Percentiles rank a stretch among this genome's conserved stretches.
These are phyloP conservation scores for Solanum lignicaule DNA, from an alignment of 257 asterid genomes.

Conservation along the genomic window DNA sequence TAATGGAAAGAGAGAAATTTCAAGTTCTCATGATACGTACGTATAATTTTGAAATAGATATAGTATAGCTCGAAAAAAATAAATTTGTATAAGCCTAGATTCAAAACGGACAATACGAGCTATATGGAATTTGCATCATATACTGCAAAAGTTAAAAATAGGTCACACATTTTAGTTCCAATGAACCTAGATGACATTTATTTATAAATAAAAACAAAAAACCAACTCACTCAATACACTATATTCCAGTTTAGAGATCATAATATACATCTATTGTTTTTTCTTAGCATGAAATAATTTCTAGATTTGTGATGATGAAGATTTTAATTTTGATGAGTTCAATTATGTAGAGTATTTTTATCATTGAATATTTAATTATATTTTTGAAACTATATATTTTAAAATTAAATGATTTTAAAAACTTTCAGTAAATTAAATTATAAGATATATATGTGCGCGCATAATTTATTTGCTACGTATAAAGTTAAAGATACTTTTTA, in stretches of 20 bases:
- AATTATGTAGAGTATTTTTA: background rate
- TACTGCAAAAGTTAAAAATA: background rate
- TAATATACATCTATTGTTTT: too few relatives aligned
- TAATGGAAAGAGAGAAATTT: background rate
- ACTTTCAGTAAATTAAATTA: background rate
- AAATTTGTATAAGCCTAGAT: fast-evolving
- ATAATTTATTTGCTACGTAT: too few relatives aligned
- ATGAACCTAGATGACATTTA: background rate
- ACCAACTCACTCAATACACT: background rate
- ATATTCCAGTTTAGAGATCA: background rate
- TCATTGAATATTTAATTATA: too few relatives aligned
- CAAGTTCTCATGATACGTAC: background rate
- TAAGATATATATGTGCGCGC: too few relatives aligned
- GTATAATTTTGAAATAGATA: background rate
- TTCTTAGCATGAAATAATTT: background rate
- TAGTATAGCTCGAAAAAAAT: background rate
- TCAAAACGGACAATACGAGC: background rate
- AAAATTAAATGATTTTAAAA: too few relatives aligned
- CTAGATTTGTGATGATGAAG: background rate
- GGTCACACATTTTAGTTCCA: background rate
- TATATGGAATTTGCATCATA: background rate
- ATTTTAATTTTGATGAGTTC: background rate
- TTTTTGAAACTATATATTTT: too few relatives aligned
- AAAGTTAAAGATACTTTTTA: too few relatives aligned
- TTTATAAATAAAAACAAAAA: too few relatives aligned